Conservation (phyloP, 495 filamentous ascomycete species). For the Podospora conica region DNA sequence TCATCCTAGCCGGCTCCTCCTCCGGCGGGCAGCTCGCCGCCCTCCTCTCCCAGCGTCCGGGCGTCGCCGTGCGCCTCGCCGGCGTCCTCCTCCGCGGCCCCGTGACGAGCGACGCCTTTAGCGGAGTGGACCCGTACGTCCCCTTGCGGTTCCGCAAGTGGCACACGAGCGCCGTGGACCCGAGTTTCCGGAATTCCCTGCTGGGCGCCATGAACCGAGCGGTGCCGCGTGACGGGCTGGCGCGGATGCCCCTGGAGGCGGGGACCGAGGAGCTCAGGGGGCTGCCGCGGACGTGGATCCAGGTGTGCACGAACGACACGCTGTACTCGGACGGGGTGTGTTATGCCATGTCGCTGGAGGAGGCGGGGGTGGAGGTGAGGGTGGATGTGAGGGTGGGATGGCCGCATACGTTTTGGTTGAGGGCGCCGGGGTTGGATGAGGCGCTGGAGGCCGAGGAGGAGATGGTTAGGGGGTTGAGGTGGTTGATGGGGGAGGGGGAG, state of each 20-base stretch:
- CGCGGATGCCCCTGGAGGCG: conserved; percentile 25
- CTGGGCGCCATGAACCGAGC: conserved; percentile 14
- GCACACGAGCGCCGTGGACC: conserved; percentile 20
- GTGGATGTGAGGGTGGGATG: conserved; percentile 27
- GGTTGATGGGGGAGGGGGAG: conserved; percentile 26
- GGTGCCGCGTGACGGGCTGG: conserved; percentile 17
- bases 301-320: conserved; percentile 31
- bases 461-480: conserved; percentile 33
- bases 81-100: conserved; percentile 29
- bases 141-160: conserved; percentile 6
- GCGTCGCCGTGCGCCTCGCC: not conserved
- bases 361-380: conserved; percentile 22
- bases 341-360: conserved; percentile 29
- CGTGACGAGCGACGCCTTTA: conserved; percentile 25
- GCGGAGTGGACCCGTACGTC: conserved; percentile 16
- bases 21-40: conserved; percentile 29
- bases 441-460: conserved; percentile 31
- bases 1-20: conserved; percentile 28
- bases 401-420: conserved; percentile 36
- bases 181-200: conserved; percentile 22
- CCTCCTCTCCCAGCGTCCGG: conserved; percentile 18
- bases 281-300: conserved; percentile 29
- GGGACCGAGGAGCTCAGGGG: conserved; percentile 1
- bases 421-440: conserved; percentile 21
- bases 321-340: conserved; percentile 32